Base-by-base conservation (phyloP, 306 rosid genomes). In the Corylus heterophylla region DNA sequence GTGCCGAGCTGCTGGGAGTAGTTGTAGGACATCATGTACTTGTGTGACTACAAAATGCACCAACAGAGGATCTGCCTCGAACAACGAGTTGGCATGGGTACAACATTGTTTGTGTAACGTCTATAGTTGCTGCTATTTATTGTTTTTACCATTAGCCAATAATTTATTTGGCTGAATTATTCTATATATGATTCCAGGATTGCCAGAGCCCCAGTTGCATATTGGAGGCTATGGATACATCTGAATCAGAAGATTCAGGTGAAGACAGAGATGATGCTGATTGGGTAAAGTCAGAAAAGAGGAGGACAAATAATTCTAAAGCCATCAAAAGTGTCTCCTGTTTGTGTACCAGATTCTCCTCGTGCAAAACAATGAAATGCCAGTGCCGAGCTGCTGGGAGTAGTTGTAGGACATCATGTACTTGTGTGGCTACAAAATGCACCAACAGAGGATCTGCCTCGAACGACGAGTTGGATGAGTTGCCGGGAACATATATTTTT, bases 191-290 rank as follows among this genome's bases (percentile, higher is more conserved):
- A 66, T 78, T 79, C n/a, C 27, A 94, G 98, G 97, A 90, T 73
- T 49, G 73, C 68, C 86, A 89, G 42, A 83, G 49, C 50, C 90
- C 97, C 52, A 52, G 87, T 66, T 18, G 83, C 44, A 54, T 83
- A 69, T 67, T 71, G 39, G 98, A 92, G 83, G 98, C 90, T 82
- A 94, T 94, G 97, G 94, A 92, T 77, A 88, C 77, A 50, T 89
- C 94, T 39, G 97, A 89, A 29, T 86, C 97, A 5, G 93, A 93
- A 50, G 77, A 80, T 39, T 22, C 25, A 22, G 89, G 80, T 47
- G 14, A 54, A 7, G 90, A 87, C 1, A 76, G 75, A 47, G 72
- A 66, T 3, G 88, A 86, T 63, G 87, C 81, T 0, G 93, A 90
- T 7, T 88, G 88, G 92, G 80, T 73, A 69, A 22, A 69, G 25